Evolutionary conservation across 83 land plant genomes (phyloP), one percentile per base, ranked within the genome.

Genomic region (Picea engelmannii): DNA sequence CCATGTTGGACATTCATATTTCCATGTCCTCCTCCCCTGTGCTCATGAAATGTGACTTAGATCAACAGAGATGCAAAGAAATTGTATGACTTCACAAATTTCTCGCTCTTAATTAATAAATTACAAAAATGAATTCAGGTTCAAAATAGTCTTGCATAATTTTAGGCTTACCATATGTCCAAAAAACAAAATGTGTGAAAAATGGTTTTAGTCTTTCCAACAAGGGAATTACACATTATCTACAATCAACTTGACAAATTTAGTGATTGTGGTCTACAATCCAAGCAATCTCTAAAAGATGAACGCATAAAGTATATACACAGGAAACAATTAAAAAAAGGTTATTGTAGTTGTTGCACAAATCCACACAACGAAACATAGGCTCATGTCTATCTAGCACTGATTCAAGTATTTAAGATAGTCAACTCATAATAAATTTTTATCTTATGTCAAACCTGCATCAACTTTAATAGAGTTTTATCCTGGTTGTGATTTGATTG

Each of bases 401-500:
- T 16, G 52, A 49, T 47, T 23, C 17, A 18, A 4, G 15, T 52
- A 75, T 52, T 21, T 52, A 16, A 49, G 31, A 23, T 24, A 20
- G 17, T 4, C 31, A 75, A 75, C 61, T 52, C 15, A 49, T 75
- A 6, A 21, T 49, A 13, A 40, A 1, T 6, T 7, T 21, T 73
- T 47, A 42, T 21, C 17, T 7, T 49, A 52, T 75, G 8, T 12
- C 61, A 21, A 59, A 52, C 7, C 55, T 75, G 78, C 44, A 52
- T 11, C 23, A 35, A 75, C 60, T 61, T 80, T 27, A 84, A 71
- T 84, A 89, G 1, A 89, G 87, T 65, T 79, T 89, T 73, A 89
- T 89, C 83, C 87, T 84, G 17, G 89, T 89, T 15, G 81, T 76
- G 44, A 89, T 89, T 20, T 79, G 21, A 65, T 81, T 81, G 27